A percentile compares a stretch with the other conserved stretches of the same genome.
Conservation (phyloP, 2,329 filamentous ascomycete genomes). For the Exophiala sp. region DNA sequence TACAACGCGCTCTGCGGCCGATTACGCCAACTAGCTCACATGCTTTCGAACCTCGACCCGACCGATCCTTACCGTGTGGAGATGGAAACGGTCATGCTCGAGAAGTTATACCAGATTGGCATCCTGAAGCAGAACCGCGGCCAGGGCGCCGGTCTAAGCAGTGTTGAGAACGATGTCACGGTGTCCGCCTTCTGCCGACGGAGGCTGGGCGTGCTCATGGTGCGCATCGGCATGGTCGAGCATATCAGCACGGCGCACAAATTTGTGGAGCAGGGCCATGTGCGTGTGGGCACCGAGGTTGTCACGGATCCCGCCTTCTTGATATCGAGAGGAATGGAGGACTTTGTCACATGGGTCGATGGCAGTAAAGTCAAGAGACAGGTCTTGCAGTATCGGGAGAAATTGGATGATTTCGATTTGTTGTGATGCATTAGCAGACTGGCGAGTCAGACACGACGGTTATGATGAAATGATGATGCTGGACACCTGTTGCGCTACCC, state of each 20-base stretch:
- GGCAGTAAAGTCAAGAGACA: conserved; percentile 96
- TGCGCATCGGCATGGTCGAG: conserved; percentile 82
- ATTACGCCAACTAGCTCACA: conserved; percentile 84
- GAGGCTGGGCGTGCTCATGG: conserved; percentile 84
- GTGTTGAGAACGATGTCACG: conserved; percentile 79
- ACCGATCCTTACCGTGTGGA: conserved; percentile 71
- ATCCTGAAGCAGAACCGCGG: conserved; percentile 69
- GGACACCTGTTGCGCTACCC: too few species aligned
- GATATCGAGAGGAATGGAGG: conserved; percentile 84
- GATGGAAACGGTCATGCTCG: conserved; percentile 78
- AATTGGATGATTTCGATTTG: conserved; percentile 92
- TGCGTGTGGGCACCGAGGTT: conserved; percentile 82
- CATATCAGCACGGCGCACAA: conserved; percentile 65
- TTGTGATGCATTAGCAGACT: conserved; percentile 50
- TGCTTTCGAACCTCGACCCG: conserved; percentile 72
- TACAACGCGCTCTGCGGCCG: conserved; percentile 66
- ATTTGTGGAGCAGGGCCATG: conserved; percentile 90
- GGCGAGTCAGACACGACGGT: too few species aligned
- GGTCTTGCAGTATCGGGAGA: conserved; percentile 90
- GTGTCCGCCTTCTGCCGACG: conserved; percentile 83
- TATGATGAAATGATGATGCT: too few species aligned
- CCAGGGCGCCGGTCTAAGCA: conserved; percentile 61
- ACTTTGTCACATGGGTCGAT: conserved; percentile 94
- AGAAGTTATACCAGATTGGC: conserved; percentile 91
- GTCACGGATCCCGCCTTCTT: conserved; percentile 85